These are phyloP conservation scores for Tylopilus sp. DNA, from an alignment of 768 basidiomycete species.

Conservation along the genomic window DNA sequence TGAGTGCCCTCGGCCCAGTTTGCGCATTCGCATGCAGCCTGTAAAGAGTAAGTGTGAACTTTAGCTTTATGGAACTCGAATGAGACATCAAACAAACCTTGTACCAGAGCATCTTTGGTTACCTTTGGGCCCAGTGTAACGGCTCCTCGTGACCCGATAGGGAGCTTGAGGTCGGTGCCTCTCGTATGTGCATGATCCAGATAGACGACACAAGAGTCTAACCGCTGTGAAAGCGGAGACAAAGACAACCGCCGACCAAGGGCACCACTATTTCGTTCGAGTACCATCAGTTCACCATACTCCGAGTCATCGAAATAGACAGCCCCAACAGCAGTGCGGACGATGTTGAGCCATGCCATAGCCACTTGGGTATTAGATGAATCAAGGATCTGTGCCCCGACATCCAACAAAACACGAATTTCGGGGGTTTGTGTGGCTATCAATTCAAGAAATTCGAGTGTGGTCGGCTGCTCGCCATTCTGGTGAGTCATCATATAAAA, in stretches of 20 bases:
- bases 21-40: too few relatives aligned
- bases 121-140: too few relatives aligned
- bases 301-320: not conserved
- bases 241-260: not conserved
- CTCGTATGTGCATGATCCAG: not conserved
- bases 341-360: not conserved
- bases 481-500: not conserved
- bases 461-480: not conserved
- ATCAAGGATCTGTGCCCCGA: not conserved
- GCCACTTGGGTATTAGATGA: not conserved
- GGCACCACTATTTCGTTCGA: not conserved
- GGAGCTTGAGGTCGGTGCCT: not conserved
- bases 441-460: not conserved
- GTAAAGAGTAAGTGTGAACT: not conserved
- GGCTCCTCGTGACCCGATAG: not conserved
- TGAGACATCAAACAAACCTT: too few relatives aligned
- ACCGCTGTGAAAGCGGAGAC: not conserved
- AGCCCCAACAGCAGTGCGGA: not conserved
- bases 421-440: not conserved
- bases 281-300: not conserved
- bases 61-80: too few relatives aligned
- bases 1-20: too few relatives aligned
- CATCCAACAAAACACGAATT: not conserved
- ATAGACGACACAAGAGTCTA: not conserved
- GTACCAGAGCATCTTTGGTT: too few relatives aligned